Evolutionary conservation across 495 filamentous ascomycete species (phyloP), one percentile per base, ranked within the genome.

Genomic region (Penicillium cataractarum): DNA sequence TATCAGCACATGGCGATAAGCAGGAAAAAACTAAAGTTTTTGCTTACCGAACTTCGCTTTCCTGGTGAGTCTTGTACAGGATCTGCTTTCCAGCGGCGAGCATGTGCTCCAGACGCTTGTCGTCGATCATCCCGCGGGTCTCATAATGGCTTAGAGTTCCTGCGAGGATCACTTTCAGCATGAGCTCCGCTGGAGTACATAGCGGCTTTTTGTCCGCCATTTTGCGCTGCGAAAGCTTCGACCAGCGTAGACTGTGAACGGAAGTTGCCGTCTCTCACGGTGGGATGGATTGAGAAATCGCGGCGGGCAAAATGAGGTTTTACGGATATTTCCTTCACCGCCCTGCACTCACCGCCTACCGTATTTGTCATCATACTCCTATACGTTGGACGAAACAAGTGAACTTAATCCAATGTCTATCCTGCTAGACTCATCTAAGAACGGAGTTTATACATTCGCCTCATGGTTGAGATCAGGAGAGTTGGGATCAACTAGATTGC

Each of bases 61-160:
- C 80, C 53, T 82, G 79, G 57, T 81, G 78, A n/a, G 77, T 82
- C 57, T 80, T 82, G 64, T 79, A 80, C 31, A 82, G 56, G 44
- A 82, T 81, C 56, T 81, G 77, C 62, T 82, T 82, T 56, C 78
- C 80, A 54, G 78, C 78, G 55, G 74, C 73, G 8, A 82, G 73
- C 80, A 82, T 81, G 58, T 81, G 78, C 58, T 82, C 80, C 29
- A 82, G 62, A 15, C 79, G 78, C 62, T 79, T 80, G 62, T 82
- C 80, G 61, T 82, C 80, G 57, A 82, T 80, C 80, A 82, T 80
- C 27, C 80, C 80, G 15, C 78, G 78, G 42, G 77, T 78, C 66
- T 82, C 78, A 65, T 82, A 82, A 58, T 82, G 80, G 71, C 77
- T 80, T 62, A 81, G 61, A 12, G 80, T 82, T 27, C 80, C 80